phyloP scores from a whole-genome alignment of 768 basidiomycete species.

The Cubamyces lactineus region DNA sequence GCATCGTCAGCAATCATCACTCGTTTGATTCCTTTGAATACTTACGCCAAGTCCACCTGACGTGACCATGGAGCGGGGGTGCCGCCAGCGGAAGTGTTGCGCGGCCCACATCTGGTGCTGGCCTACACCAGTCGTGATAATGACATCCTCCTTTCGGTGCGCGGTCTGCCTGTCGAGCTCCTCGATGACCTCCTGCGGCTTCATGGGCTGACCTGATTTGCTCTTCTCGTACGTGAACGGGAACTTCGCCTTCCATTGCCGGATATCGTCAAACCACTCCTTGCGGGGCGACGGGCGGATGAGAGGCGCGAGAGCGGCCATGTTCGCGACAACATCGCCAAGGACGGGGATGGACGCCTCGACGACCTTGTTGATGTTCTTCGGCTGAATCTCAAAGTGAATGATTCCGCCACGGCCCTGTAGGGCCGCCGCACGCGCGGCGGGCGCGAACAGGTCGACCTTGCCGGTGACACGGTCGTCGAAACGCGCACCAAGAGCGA shows the following conservation, averaged over 20 bases:
- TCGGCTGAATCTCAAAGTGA: slow-evolving; percentile 98
- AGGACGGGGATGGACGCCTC: slow-evolving; percentile 92
- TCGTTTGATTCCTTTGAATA: slow-evolving; percentile 26
- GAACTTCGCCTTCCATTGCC: slow-evolving; percentile 81
- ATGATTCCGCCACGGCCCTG: slow-evolving; percentile 94
- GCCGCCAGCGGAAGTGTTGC: slow-evolving; percentile 89
- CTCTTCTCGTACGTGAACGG: slow-evolving; percentile 88
- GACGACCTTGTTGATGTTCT: slow-evolving; percentile 99
- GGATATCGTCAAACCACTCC: slow-evolving; percentile 85
- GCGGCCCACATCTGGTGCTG: slow-evolving; percentile 99
- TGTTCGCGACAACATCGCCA: slow-evolving; percentile 88
- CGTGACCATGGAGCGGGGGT: slow-evolving; percentile 87
- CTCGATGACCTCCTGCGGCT: slow-evolving; percentile 96
- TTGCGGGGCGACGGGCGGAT: slow-evolving; percentile 65
- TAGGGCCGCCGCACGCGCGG: slow-evolving; percentile 81
- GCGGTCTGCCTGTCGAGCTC: slow-evolving; percentile 84
- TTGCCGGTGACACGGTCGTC: slow-evolving; percentile 98
- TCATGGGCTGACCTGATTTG: slow-evolving; percentile 67
- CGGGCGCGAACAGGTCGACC: slow-evolving; percentile 87
- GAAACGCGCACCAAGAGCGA: slow-evolving; percentile 94
- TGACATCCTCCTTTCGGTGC: slow-evolving; percentile 81
- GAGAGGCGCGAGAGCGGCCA: slow-evolving; percentile 80
- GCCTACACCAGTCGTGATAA: slow-evolving; percentile 94
- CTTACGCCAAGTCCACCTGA: slow-evolving; percentile 93
- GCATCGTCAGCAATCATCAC: slow-evolving; percentile 3